phyloP scores from a whole-genome alignment of 176 grass and related monocot species.

The Carex cristatella region DNA sequence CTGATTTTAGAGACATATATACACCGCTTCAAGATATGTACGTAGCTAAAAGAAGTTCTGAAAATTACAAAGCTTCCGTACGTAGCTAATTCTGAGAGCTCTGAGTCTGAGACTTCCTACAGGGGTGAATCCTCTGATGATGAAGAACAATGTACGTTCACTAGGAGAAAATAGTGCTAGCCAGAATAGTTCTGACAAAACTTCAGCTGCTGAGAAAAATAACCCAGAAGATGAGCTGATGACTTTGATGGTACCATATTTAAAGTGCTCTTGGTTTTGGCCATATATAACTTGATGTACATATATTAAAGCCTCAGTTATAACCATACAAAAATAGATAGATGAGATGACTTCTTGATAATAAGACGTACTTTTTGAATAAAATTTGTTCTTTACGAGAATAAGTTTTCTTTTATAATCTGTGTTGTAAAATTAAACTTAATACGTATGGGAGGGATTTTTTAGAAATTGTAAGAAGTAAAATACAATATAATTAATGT shows the following conservation, averaged over 20 bases:
- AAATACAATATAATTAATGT: too few species aligned
- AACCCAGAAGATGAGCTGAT: conserved; percentile 62
- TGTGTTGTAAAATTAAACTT: too few species aligned
- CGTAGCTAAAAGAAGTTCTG: conserved; percentile 1
- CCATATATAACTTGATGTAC: not conserved
- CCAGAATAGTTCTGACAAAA: conserved; percentile 20
- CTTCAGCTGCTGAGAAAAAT: conserved; percentile 29
- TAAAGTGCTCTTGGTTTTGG: conserved; percentile 8
- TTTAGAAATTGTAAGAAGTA: too few species aligned
- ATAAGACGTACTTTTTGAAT: not conserved
- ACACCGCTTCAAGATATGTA: conserved; percentile 33
- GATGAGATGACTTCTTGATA: not conserved
- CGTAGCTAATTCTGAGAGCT: conserved; percentile 37
- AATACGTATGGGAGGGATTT: too few species aligned
- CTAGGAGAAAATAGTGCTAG: conserved; percentile 3
- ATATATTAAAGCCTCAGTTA: not conserved
- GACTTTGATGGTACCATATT: conserved; percentile 79
- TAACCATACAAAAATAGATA: not conserved
- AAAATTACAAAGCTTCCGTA: conserved; percentile 30
- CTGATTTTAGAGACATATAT: conserved; percentile 53
- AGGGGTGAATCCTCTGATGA: conserved; percentile 30
- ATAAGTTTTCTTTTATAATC: too few species aligned
- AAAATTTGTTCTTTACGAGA: too few species aligned
- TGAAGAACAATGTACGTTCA: conserved; percentile 24
- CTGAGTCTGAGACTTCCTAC: conserved; percentile 38